Evolutionary conservation across 768 basidiomycete genomes (phyloP).

Genomic region (Boletus sensibilis): DNA sequence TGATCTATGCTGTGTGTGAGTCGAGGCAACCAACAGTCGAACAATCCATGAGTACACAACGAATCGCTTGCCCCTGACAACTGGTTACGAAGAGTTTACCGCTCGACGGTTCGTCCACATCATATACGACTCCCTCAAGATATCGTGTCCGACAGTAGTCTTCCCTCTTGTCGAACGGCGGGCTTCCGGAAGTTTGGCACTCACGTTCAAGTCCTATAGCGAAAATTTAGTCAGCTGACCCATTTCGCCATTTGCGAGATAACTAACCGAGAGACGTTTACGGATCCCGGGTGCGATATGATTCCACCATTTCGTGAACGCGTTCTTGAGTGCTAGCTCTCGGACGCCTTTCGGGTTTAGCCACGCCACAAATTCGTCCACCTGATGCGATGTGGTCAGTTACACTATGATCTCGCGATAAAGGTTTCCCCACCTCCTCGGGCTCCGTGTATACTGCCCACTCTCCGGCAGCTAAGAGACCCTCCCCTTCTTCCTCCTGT

Average conservation of each 20-base stretch:
- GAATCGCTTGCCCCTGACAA: background rate
- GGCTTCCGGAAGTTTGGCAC: conserved; percentile 72
- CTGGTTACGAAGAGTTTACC: conserved; percentile 35
- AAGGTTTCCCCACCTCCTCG: conserved; percentile 65
- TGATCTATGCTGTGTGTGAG: conserved; percentile 21
- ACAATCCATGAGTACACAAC: conserved; percentile 7
- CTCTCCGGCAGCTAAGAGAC: conserved; percentile 68
- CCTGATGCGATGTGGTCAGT: conserved; percentile 41
- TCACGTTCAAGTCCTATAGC: conserved; percentile 64
- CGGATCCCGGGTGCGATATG: conserved; percentile 79
- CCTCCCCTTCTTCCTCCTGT: conserved; percentile 79
- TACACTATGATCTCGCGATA: background rate
- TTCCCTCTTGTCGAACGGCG: conserved; percentile 76
- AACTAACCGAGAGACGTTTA: conserved; percentile 69
- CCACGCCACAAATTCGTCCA: conserved; percentile 85
- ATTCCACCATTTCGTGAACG: conserved; percentile 79
- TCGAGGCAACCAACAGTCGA: conserved; percentile 2
- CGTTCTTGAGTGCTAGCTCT: conserved; percentile 76
- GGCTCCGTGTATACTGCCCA: conserved; percentile 91
- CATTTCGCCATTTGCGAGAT: background rate
- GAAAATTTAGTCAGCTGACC: conserved; percentile 9
- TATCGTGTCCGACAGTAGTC: conserved; percentile 54
- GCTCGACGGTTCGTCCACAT: conserved; percentile 83
- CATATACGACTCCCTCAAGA: conserved; percentile 83
- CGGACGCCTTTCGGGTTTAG: conserved; percentile 89